Base-by-base conservation (phyloP, 345 rosid genomes). In the Balakata baccata region DNA sequence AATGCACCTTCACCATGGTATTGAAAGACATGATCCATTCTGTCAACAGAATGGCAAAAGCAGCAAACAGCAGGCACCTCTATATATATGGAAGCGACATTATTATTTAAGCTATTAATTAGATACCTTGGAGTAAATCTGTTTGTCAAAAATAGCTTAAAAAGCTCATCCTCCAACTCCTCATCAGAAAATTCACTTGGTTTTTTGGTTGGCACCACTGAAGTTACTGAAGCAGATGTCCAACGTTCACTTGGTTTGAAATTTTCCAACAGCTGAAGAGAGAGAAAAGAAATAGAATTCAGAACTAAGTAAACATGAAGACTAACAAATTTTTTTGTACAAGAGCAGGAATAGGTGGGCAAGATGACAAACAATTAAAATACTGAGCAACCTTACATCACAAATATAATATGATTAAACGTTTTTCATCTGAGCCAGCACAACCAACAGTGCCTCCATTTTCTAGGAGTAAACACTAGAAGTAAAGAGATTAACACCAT, bases 91-190 rank as follows among this genome's bases (percentile, higher is more conserved):
- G 12, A 41, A 43, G 25, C 16, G 45, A 65, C 50, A 38, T 38
- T 1, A 0, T 41, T 38, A 63, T 62, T 5, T 17, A 14, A 7
- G 20, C 0, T 17, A 45, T 38, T 23, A 72, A 76, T 34, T 41
- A 41, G 61, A 74, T 79, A 94, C 98, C 90, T 84, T 68, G 89
- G 83, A 43, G 66, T 41, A 82, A 94, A 92, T 74, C 94, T 81
- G 38, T 80, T 74, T 5, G 50, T 76, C 84, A 89, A 81, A 86
- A 87, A 89, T 64, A 81, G 75, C 10, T 72, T 57, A 69, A 92
- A 88, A 43, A 94, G 84, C 73, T 90, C 86, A 66, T 75, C 79
- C 79, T 92, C 96, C 63, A 92, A 68, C 65, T 83, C 88, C 17
- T 82, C 71, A 18, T 74, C 78, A n/a, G 87, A 80, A 66, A 87